These are phyloP conservation scores for Stemphylium beticola DNA, from an alignment of 2,329 filamentous ascomycete genomes.

Conservation along the genomic window DNA sequence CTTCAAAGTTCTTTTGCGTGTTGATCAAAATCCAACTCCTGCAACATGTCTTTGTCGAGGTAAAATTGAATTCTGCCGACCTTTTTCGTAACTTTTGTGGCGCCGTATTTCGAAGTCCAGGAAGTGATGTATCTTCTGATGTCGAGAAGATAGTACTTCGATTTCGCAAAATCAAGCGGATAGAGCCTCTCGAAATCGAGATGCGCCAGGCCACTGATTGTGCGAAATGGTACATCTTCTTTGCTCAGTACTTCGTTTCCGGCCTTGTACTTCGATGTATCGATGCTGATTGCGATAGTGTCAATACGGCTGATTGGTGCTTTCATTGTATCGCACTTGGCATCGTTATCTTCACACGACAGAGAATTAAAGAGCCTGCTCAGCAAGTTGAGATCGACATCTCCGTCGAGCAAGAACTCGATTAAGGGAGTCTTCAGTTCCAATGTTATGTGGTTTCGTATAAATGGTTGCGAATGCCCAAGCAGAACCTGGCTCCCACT, in stretches of 20 bases:
- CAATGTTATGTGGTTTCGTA: too few relatives aligned
- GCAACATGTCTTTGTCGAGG: too few relatives aligned
- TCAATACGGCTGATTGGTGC: not conserved
- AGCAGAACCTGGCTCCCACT: not conserved
- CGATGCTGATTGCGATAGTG: constrained; percentile 11
- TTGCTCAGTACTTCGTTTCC: constrained; percentile 9
- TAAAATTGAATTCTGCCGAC: too few relatives aligned
- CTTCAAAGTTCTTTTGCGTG: too few relatives aligned
- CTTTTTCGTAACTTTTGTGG: not conserved
- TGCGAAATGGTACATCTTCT: constrained; percentile 17
- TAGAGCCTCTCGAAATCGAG: constrained; percentile 18
- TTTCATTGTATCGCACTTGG: not conserved
- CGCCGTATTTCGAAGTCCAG: not conserved
- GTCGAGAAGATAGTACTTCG: not conserved
- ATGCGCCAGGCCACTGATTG: constrained; percentile 14
- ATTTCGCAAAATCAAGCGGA: not conserved
- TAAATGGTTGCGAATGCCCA: too few relatives aligned
- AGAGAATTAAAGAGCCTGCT: too few relatives aligned
- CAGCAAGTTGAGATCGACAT: too few relatives aligned
- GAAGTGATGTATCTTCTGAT: not conserved
- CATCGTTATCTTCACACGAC: too few relatives aligned
- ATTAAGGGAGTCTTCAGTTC: too few relatives aligned
- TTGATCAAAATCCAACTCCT: too few relatives aligned
- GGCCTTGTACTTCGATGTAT: constrained; percentile 6
- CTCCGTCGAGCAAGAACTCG: too few relatives aligned